Percentiles rank a stretch among this genome's conserved stretches.
Conservation (phyloP, 495 filamentous ascomycete genomes). For the Neurospora sp. region DNA sequence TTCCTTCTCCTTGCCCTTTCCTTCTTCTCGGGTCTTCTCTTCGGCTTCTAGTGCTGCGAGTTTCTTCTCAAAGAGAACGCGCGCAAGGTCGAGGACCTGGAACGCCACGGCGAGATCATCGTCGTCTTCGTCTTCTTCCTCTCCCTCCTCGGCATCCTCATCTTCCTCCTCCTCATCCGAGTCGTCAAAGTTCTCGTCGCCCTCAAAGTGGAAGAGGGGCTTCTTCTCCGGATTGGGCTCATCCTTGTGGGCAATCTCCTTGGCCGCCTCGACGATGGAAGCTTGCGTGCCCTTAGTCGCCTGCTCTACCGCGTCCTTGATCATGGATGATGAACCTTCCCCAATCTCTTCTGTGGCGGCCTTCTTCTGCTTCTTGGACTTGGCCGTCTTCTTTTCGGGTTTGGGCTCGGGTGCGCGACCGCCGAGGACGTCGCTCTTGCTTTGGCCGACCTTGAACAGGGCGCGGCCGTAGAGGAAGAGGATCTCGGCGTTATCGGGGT, state of each 20-base stretch:
- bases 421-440: slow-evolving; percentile 89
- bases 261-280: slow-evolving; percentile 24
- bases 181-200: slow-evolving; percentile 87
- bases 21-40: slow-evolving; percentile 30
- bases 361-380: slow-evolving; percentile 16
- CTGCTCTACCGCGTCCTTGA: slow-evolving; percentile 41
- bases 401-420: slow-evolving; percentile 56
- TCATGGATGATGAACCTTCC: slow-evolving; percentile 23
- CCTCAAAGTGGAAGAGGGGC: slow-evolving; percentile 81
- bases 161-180: slow-evolving; percentile 64
- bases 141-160: slow-evolving; percentile 31
- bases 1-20: slow-evolving; percentile 42
- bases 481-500: slow-evolving; percentile 79
- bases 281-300: slow-evolving; percentile 35
- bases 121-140: slow-evolving; percentile 63
- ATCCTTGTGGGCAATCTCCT: slow-evolving; percentile 28
- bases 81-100: slow-evolving; percentile 83
- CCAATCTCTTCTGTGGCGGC: slow-evolving; percentile 18
- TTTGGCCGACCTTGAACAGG: slow-evolving; percentile 84
- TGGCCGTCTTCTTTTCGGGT: slow-evolving; percentile 27
- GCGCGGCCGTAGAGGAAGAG: slow-evolving; percentile 89
- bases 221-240: slow-evolving; percentile 37
- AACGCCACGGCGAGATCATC: slow-evolving; percentile 87
- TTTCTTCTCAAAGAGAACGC: slow-evolving; percentile 58
- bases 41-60: slow-evolving; percentile 29